phyloP scores from a whole-genome alignment of 2,329 filamentous ascomycete genomes.

The Colletotrichum sp. region DNA sequence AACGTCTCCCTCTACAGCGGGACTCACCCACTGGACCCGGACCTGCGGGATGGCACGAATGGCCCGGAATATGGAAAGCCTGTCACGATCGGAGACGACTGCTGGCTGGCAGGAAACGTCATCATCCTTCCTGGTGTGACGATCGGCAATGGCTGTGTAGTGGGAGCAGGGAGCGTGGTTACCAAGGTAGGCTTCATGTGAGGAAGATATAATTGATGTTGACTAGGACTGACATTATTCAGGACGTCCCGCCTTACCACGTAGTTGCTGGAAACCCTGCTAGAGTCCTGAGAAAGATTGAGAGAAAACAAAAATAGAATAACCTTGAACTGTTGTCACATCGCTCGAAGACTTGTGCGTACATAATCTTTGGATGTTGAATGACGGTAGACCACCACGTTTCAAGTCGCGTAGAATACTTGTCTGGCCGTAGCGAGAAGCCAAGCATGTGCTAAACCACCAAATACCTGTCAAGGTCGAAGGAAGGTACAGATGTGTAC shows the following conservation, averaged over 20 bases:
- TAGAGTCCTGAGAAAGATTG: background rate
- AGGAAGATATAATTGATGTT: background rate
- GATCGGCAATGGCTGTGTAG: background rate
- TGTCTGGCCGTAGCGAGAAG: too few species aligned
- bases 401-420: too few species aligned
- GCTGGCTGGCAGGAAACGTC: background rate
- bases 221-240: rapidly evolving
- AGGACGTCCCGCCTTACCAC: background rate
- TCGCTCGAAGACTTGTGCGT: too few species aligned
- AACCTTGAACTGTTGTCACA: rapidly evolving
- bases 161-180: background rate
- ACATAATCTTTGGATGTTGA: too few species aligned
- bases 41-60: background rate
- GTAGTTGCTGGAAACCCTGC: background rate
- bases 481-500: too few species aligned
- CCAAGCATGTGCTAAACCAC: too few species aligned
- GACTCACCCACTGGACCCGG: background rate
- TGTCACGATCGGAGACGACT: background rate
- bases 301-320: background rate
- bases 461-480: too few species aligned
- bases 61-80: background rate
- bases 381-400: too few species aligned
- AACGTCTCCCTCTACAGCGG: background rate
- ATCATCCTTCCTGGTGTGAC: background rate
- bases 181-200: background rate